A percentile compares a stretch with the other conserved stretches of the same genome.
phyloP scores from a whole-genome alignment of 2,329 filamentous ascomycete species.

The Pestalotiopsis sp. region DNA sequence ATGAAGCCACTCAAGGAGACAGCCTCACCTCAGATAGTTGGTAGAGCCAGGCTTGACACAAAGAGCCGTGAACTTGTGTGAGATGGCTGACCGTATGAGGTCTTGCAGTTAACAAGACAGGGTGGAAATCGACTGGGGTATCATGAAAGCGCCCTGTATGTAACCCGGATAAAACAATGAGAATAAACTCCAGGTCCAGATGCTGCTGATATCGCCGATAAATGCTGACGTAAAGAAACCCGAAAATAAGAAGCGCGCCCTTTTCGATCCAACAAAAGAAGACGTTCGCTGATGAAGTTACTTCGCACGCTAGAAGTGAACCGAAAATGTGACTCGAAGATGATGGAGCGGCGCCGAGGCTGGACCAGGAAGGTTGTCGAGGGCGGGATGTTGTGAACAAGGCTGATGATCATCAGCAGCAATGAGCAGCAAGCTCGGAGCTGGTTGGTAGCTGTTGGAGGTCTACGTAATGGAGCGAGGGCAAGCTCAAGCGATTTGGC shows the following conservation, averaged over 20 bases:
- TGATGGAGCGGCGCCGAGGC: not conserved
- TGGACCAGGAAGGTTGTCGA: not conserved
- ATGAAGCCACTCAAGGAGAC: not conserved
- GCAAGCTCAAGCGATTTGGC: not conserved
- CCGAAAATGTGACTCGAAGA: not conserved
- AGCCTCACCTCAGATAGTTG: not conserved
- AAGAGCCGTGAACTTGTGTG: not conserved
- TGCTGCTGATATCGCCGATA: not conserved
- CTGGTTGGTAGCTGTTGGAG: not conserved
- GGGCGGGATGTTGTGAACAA: not conserved
- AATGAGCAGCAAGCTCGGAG: not conserved
- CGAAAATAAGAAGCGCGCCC: not conserved
- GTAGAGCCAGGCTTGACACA: not conserved
- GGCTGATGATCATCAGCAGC: constrained; percentile 5
- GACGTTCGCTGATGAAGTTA: not conserved
- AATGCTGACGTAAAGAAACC: not conserved
- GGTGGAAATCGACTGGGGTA: not conserved
- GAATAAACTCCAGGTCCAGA: not conserved
- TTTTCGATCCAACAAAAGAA: not conserved
- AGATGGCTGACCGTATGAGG: not conserved
- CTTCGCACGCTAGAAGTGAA: not conserved
- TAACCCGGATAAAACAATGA: not conserved
- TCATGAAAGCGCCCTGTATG: constrained; percentile 10
- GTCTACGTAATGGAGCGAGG: constrained; percentile 4
- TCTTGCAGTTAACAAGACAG: not conserved